Evolutionary conservation across 139 green algal species (phyloP).

Genomic region (Chlamydomonas schloesseri): DNA sequence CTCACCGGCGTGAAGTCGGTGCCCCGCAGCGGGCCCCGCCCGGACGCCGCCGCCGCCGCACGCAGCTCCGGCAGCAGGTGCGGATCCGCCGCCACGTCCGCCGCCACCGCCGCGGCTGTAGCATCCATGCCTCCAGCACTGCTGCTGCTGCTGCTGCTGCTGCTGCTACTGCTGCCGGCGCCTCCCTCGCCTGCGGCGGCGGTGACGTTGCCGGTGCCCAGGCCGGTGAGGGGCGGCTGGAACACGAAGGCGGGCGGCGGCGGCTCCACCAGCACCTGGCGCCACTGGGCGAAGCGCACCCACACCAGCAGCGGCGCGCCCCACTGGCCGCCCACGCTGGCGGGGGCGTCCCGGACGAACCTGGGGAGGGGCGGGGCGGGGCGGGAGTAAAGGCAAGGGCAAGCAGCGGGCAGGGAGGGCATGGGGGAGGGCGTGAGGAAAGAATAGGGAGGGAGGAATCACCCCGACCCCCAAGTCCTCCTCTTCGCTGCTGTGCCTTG

Average conservation of each 20-base stretch:
- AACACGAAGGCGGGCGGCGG: slow-evolving; percentile 5
- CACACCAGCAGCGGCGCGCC: neutral
- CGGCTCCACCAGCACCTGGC: neutral
- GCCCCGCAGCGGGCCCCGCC: neutral
- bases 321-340: slow-evolving; percentile 3
- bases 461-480: too few relatives aligned
- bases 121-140: too few relatives aligned
- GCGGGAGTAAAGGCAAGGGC: neutral
- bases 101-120: neutral
- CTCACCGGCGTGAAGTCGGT: neutral
- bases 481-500: too few relatives aligned
- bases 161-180: too few relatives aligned
- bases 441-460: too few relatives aligned
- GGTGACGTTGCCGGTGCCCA: neutral
- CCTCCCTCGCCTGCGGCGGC: too few relatives aligned
- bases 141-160: too few relatives aligned
- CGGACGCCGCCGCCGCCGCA: neutral
- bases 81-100: neutral
- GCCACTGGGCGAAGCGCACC: slow-evolving; percentile 8
- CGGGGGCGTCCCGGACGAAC: neutral
- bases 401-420: too few relatives aligned
- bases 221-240: too few relatives aligned
- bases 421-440: too few relatives aligned
- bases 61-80: neutral
- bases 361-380: neutral